Evolutionary conservation across 257 asterid genomes (phyloP), one percentile per base, ranked within the genome.

Genomic region (Cinchona pubescens): DNA sequence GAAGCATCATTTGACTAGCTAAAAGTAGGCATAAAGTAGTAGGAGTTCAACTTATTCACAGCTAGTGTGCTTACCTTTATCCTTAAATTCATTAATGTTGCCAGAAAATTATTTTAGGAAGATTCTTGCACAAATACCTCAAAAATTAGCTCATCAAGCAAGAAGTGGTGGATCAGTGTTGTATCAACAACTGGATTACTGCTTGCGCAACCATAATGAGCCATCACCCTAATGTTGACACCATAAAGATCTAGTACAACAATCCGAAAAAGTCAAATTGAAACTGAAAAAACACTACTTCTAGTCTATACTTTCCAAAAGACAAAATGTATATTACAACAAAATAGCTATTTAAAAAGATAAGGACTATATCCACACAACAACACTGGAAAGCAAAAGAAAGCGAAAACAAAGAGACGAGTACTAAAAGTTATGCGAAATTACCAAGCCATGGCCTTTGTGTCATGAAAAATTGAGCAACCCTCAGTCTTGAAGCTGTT

Each of bases 371-470:
- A 59, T 19, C 19, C 75, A 38, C n/a, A 40, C 40, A 30, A 30
- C 5, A 43, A 59, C n/a, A n/a, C n/a, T n/a, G n/a, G n/a, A n/a
- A n/a, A n/a, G n/a, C n/a, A n/a, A n/a, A n/a, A n/a, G n/a, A n/a
- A n/a, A n/a, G n/a, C n/a, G n/a, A 29, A 63, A 64, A 60, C 34
- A 37, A 75, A 27, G 63, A 27, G 71, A 21, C 15, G 42, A 19
- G 23, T 18, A n/a, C 35, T 18, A n/a, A 30, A n/a, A 51, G 30
- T 7, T 0, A 21, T 13, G 10, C 60, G 37, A 64, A 73, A 66
- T 69, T 87, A 94, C 99, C 99, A 72, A 94, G 96, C 99, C 99
- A 94, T 29, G 97, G 99, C 85, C 99, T 88, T 46, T 83, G 89
- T 3, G 97, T 91, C 10, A 88, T 88, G 60, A 94, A 68, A 87